A percentile compares a stretch with the other conserved stretches of the same genome.
Evolutionary conservation across 176 grass and related monocot genomes (phyloP).

Genomic region (Saccharum spontaneum): DNA sequence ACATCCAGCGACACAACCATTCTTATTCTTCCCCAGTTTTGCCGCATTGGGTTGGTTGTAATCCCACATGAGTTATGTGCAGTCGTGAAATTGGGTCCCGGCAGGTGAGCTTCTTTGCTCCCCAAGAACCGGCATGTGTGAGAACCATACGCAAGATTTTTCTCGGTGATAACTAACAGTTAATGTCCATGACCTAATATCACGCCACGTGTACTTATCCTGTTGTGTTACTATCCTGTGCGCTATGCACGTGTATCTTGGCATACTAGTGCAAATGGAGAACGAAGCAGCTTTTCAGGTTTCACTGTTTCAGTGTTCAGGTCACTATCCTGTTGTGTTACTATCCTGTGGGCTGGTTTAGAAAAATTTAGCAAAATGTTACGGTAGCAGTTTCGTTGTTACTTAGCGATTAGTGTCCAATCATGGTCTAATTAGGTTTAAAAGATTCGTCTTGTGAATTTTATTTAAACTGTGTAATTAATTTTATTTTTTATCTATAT

Average conservation of each 20-base stretch:
- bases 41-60: constrained; percentile 27
- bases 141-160: not conserved
- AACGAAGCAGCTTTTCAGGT: not conserved
- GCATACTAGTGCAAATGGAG: not conserved
- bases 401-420: no score
- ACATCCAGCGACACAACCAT: constrained; percentile 10
- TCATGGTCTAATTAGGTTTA: no score
- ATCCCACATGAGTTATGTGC: constrained; percentile 7
- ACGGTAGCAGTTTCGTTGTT: no score
- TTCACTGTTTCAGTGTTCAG: not conserved
- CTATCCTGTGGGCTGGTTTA: no score
- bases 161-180: constrained; percentile 1
- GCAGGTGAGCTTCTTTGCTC: not conserved
- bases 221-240: not conserved
- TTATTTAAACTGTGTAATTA: no score
- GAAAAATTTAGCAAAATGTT: no score
- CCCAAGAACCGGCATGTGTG: not conserved
- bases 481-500: no score
- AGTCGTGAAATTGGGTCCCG: constrained; percentile 8
- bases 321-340: no score
- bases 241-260: not conserved
- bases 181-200: not conserved
- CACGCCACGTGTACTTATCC: not conserved
- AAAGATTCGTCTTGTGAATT: no score
- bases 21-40: constrained; percentile 41